Evolutionary conservation across 1,139 yeast genomes (phyloP).

Genomic region (Meyerozyma athensensis): DNA sequence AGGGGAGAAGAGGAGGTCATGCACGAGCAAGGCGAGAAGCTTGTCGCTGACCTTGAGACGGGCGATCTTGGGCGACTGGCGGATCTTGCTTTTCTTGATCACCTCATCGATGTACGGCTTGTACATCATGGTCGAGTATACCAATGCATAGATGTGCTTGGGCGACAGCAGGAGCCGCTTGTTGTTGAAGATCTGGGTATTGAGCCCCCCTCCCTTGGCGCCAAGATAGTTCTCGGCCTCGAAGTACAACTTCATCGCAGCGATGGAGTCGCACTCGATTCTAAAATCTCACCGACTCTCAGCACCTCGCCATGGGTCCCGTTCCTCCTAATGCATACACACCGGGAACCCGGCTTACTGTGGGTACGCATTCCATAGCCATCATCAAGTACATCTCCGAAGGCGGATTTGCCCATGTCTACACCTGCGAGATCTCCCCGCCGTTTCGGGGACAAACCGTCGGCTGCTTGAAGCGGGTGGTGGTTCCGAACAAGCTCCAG

Average conservation of each 20-base stretch:
- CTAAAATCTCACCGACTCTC: neutral
- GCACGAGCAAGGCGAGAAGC: conserved; percentile 62
- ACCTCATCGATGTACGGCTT: conserved; percentile 57
- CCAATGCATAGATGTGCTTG: conserved; percentile 80
- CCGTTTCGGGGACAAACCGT: conserved; percentile 39
- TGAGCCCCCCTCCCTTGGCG: conserved; percentile 47
- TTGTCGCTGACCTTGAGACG: conserved; percentile 39
- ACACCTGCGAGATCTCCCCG: conserved; percentile 57
- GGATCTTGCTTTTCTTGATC: conserved; percentile 62
- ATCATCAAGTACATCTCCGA: conserved; percentile 60
- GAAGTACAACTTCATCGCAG: conserved; percentile 54
- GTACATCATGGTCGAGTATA: conserved; percentile 69
- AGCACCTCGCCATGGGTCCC: conserved; percentile 3
- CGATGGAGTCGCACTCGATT: neutral
- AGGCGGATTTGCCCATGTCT: conserved; percentile 77
- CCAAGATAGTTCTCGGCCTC: conserved; percentile 51
- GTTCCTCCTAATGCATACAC: conserved; percentile 52
- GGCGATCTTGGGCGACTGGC: conserved; percentile 30
- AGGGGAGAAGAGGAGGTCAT: conserved; percentile 73
- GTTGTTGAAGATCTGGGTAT: conserved; percentile 60
- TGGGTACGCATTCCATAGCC: conserved; percentile 58
- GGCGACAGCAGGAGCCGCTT: conserved; percentile 43
- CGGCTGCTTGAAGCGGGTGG: conserved; percentile 73
- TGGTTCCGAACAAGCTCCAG: conserved; percentile 68
- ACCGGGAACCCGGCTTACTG: conserved; percentile 59